A percentile compares a stretch with the other conserved stretches of the same genome.
Conservation (phyloP, 805 yeast genomes). For the Alloascoidea africana region DNA sequence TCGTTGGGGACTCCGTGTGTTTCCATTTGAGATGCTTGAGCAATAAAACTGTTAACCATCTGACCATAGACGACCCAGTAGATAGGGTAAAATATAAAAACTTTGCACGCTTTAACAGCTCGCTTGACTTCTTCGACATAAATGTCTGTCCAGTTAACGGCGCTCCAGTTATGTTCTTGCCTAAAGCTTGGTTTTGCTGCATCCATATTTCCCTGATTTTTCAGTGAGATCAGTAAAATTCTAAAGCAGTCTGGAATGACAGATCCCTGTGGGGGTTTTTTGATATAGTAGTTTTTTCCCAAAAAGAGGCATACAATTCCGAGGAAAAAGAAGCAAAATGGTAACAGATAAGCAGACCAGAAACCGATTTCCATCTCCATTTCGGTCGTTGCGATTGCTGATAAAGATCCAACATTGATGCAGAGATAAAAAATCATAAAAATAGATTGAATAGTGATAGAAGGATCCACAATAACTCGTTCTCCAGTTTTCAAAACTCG, state of each 20-base stretch:
- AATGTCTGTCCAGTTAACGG: conserved; percentile 43
- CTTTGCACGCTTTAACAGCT: conserved; percentile 56
- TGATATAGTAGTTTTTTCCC: conserved; percentile 41
- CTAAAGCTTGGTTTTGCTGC: conserved; percentile 10
- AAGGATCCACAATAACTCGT: conserved; percentile 54
- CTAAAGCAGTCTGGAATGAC: conserved; percentile 39
- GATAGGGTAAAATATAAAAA: conserved; percentile 53
- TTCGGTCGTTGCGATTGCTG: conserved; percentile 66
- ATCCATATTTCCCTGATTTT: conserved; percentile 33
- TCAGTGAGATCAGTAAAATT: conserved; percentile 26
- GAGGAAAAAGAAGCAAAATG: conserved; percentile 51
- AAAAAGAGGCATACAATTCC: conserved; percentile 35
- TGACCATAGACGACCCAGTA: conserved; percentile 66
- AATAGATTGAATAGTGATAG: conserved; percentile 54
- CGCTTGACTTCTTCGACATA: conserved; percentile 63
- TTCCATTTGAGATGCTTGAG: conserved; percentile 64
- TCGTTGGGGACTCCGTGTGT: conserved; percentile 71
- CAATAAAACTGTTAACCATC: conserved; percentile 57
- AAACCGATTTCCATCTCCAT: conserved; percentile 50
- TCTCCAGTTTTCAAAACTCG: conserved; percentile 45
- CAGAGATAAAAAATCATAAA: conserved; percentile 66
- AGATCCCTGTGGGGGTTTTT: conserved; percentile 45
- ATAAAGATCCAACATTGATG: conserved; percentile 62
- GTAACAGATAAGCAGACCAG: conserved; percentile 64
- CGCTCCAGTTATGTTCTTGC: conserved; percentile 9